Evolutionary conservation across 148 eudicot species (phyloP), one percentile per base, ranked within the genome.

Genomic region (Camellia sinensis): DNA sequence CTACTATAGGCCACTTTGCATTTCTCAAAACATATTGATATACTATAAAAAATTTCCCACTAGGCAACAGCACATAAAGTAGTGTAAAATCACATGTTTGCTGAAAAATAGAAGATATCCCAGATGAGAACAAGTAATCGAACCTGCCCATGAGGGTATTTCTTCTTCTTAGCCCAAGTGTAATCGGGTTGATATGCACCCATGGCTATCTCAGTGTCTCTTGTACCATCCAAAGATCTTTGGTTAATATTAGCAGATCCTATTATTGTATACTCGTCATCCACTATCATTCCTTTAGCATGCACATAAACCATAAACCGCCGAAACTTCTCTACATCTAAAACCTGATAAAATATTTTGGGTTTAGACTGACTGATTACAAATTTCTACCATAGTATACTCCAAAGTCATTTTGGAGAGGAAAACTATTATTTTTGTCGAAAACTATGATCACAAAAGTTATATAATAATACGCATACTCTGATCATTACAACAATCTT

Each of bases 171-270:
- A 61, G 81, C 84, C 90, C 88, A 85, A 37, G 94, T 88, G 79
- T 88, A 89, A 85, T 89, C 91, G 41, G 92, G 97, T 79, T 93
- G 97, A 87, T 89, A 93, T 48, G 90, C 91, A 81, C 94, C 97
- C 93, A 93, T 91, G n/a, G 93, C 93, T 60, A 93, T 89, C 79
- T 93, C 97, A n/a, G 97, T 93, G 83, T 93, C 97, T 84, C 89
- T 91, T 21, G 97, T 86, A 59, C 97, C 97, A 79, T 94, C 97
- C 82, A 93, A 82, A 52, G 97, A 93, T 84, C 97, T 86, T 82
- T 93, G 93, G 80, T 93, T 91, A 76, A 93, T 89, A 85, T 93
- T 91, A 60, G 97, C 97, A 64, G 97, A 93, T 82, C 97, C 97
- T 80, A 93, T 15, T 54, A 93, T 81, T 18, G 90, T 88, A 67